Evolutionary conservation across 345 rosid genomes (phyloP), one percentile per base, ranked within the genome.

Genomic region (Streptanthus diversifolius): DNA sequence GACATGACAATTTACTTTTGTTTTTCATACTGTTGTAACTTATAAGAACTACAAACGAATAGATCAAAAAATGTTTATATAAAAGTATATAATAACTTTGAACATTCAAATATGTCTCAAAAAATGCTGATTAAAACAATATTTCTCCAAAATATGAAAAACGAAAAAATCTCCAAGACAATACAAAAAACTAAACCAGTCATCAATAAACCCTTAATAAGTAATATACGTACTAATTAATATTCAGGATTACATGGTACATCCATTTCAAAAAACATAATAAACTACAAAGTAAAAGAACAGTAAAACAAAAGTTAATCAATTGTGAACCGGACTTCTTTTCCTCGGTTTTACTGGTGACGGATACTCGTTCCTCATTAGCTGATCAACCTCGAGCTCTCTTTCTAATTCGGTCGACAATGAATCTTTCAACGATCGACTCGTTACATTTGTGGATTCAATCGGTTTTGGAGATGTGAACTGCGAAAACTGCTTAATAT

Each of bases 291-390:
- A 19, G 2, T 32, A 57, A 63, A 32, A 14, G 6, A 63, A 30
- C 13, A 29, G 54, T 1, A 24, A 19, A 7, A 45, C 49, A 56
- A 54, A 35, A 13, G 71, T 45, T 55, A n/a, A 74, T 40, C 43
- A 74, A 21, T 75, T 75, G 55, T 75, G 73, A 60, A 75, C 73
- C 4, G 79, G 78, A 60, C 56, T 47, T 68, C 79, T 51, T 52
- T 75, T 75, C 56, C 12, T 68, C 11, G 73, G 74, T 29, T 74
- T 49, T 12, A 30, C 67, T 1, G 47, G 79, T 29, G 73, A 30
- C 15, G 63, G 56, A 52, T 74, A 74, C 37, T 74, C 73, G 29
- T 74, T 3, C 15, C 6, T 39, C 78, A 74, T 75, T 11, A 75
- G 39, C 17, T 51, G 43, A 5, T 75, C 74, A 0, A 75, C 68